A percentile compares a stretch with the other conserved stretches of the same genome.
phyloP scores from a whole-genome alignment of 2,329 filamentous ascomycete genomes.

The Coniella vitis region DNA sequence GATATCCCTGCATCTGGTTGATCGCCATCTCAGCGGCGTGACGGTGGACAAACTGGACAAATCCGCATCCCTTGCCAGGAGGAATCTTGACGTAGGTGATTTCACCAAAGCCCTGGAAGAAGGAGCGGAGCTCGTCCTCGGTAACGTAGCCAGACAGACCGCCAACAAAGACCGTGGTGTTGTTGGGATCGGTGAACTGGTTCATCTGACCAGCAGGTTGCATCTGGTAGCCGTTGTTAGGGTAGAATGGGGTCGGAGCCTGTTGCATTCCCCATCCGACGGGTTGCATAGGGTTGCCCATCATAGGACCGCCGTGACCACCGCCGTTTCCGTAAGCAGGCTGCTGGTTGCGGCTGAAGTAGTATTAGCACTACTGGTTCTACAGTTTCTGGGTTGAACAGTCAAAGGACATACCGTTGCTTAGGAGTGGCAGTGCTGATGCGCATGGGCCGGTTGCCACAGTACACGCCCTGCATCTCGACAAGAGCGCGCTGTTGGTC shows the following conservation, averaged over 20 bases:
- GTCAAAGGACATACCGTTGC: slow-evolving; percentile 54
- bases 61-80: slow-evolving; percentile 96
- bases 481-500: slow-evolving; percentile 93
- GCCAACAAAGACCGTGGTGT: slow-evolving; percentile 97
- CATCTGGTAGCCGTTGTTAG: slow-evolving; percentile 20
- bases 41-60: slow-evolving; percentile 98
- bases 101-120: slow-evolving; percentile 99
- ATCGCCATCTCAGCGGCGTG: slow-evolving; percentile 99
- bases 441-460: slow-evolving; percentile 96
- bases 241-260: slow-evolving; percentile 16
- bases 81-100: slow-evolving; percentile 99
- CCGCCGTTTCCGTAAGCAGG: slow-evolving; percentile 26
- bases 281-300: slow-evolving; percentile 32
- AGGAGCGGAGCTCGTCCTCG: slow-evolving; percentile 97
- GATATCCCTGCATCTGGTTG: slow-evolving; percentile 99
- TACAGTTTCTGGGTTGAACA: not conserved
- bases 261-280: slow-evolving; percentile 34
- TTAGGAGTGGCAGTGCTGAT: slow-evolving; percentile 97
- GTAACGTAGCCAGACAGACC: slow-evolving; percentile 97
- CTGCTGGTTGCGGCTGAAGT: slow-evolving; percentile 31
- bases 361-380: not conserved
- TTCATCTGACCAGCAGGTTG: slow-evolving; percentile 61
- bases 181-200: slow-evolving; percentile 99
- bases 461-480: slow-evolving; percentile 99
- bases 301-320: slow-evolving; percentile 31